Evolutionary conservation across 441 rosid species (phyloP).

Genomic region (Macaranga tanarius): DNA sequence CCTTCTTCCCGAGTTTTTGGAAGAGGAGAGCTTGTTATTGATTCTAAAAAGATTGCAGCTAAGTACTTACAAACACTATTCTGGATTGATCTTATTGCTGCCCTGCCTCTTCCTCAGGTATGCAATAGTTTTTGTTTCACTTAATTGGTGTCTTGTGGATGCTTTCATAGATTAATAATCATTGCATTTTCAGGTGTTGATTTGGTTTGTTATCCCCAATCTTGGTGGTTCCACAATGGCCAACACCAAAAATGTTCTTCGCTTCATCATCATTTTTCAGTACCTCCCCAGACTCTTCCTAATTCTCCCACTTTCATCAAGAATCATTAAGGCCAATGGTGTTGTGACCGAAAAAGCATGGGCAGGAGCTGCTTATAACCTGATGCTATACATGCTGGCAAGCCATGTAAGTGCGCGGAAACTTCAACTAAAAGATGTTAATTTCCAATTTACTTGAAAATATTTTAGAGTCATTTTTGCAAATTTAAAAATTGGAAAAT

Average conservation of each 20-base stretch:
- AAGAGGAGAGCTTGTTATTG: constrained; percentile 90
- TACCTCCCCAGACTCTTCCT: constrained; percentile 66
- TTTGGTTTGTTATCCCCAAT: constrained; percentile 73
- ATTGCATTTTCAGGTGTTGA: constrained; percentile 49
- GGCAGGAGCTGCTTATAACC: constrained; percentile 94
- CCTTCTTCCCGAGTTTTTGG: constrained; percentile 94
- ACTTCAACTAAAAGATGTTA: too few species aligned
- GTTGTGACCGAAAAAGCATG: constrained; percentile 80
- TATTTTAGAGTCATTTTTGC: too few species aligned
- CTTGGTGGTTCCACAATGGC: constrained; percentile 65
- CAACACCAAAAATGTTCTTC: constrained; percentile 72
- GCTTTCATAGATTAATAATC: background rate
- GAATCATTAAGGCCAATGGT: constrained; percentile 72
- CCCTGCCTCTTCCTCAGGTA: constrained; percentile 93
- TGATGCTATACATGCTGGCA: constrained; percentile 82
- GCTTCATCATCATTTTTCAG: constrained; percentile 80
- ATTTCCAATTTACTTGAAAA: too few species aligned
- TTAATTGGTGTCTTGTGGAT: background rate
- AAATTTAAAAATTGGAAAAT: too few species aligned
- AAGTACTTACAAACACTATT: constrained; percentile 58
- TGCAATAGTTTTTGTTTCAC: background rate
- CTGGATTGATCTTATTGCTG: constrained; percentile 74
- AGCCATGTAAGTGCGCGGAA: constrained; percentile 86
- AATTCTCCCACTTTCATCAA: constrained; percentile 70
- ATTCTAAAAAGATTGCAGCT: constrained; percentile 58